Percentiles rank a stretch among this genome's conserved stretches.
phyloP scores from a whole-genome alignment of 192 early-diverging fungal species.

The Thoreauomyces humboldtii region DNA sequence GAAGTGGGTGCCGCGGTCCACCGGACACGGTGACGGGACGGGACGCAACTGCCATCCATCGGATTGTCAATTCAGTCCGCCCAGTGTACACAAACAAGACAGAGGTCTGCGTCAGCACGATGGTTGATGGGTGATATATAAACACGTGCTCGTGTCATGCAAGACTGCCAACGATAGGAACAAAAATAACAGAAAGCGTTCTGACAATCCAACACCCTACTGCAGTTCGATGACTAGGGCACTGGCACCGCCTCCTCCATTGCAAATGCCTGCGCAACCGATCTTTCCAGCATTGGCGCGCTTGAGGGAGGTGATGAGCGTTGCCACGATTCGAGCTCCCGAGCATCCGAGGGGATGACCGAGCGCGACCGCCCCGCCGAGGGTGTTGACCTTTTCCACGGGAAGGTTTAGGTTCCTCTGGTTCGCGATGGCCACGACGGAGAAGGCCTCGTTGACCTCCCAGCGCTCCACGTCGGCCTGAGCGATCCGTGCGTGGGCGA shows the following conservation, averaged over 20 bases:
- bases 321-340: slow-evolving; percentile 85
- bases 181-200: too few species aligned
- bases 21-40: too few species aligned
- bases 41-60: too few species aligned
- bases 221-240: slow-evolving; percentile 75
- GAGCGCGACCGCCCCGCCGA: slow-evolving; percentile 92
- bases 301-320: slow-evolving; percentile 72
- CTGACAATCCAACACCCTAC: too few species aligned
- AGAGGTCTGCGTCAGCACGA: too few species aligned
- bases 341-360: slow-evolving; percentile 99
- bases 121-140: too few species aligned
- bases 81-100: too few species aligned
- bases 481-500: slow-evolving; percentile 72
- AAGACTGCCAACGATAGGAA: too few species aligned
- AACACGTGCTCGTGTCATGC: too few species aligned
- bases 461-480: slow-evolving; percentile 83
- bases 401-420: slow-evolving; percentile 71
- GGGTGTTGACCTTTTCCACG: slow-evolving; percentile 82
- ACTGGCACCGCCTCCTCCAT: slow-evolving; percentile 92
- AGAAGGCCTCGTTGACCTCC: slow-evolving; percentile 98
- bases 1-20: too few species aligned
- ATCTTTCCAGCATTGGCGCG: slow-evolving; percentile 59
- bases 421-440: slow-evolving; percentile 91
- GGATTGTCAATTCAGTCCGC: too few species aligned
- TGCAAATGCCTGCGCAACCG: slow-evolving; percentile 92